Evolutionary conservation across 805 yeast genomes (phyloP).

Genomic region (Zygosaccharomyces lentus): DNA sequence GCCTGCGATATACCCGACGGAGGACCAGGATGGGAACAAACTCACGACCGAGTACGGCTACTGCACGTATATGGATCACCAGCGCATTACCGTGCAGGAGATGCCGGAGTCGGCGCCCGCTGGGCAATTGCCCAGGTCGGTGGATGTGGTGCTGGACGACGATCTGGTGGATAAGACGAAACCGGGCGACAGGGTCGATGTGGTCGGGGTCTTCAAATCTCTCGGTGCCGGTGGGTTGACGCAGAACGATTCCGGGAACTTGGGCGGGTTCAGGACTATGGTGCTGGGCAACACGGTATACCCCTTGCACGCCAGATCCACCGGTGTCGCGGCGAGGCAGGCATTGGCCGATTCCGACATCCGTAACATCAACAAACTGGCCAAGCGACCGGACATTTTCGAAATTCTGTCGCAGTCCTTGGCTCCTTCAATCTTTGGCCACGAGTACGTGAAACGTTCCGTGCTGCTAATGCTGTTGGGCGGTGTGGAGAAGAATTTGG

Average conservation of each 20-base stretch:
- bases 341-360: conserved; percentile 75
- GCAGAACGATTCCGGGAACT: conserved; percentile 34
- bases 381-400: conserved; percentile 68
- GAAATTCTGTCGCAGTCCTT: conserved; percentile 77
- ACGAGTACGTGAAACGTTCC: conserved; percentile 85
- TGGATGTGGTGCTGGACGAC: conserved; percentile 90
- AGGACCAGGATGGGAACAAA: conserved; percentile 87
- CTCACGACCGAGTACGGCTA: conserved; percentile 88
- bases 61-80: conserved; percentile 90
- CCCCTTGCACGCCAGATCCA: conserved; percentile 81
- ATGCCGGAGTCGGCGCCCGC: conserved; percentile 98
- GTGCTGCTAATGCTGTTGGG: conserved; percentile 87
- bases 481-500: conserved; percentile 90
- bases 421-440: conserved; percentile 96
- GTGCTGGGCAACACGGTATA: conserved; percentile 85
- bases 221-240: conserved; percentile 60
- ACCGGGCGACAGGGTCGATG: conserved; percentile 94
- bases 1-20: conserved; percentile 85
- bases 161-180: conserved; percentile 88
- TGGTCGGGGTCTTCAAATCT: conserved; percentile 91
- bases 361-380: conserved; percentile 74
- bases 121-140: conserved; percentile 91
- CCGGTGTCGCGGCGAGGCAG: conserved; percentile 71
- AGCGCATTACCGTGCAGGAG: conserved; percentile 88
- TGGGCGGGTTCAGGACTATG: conserved; percentile 75